Conservation (phyloP, 768 basidiomycete species). For the Phaeotremella skinneri region DNA sequence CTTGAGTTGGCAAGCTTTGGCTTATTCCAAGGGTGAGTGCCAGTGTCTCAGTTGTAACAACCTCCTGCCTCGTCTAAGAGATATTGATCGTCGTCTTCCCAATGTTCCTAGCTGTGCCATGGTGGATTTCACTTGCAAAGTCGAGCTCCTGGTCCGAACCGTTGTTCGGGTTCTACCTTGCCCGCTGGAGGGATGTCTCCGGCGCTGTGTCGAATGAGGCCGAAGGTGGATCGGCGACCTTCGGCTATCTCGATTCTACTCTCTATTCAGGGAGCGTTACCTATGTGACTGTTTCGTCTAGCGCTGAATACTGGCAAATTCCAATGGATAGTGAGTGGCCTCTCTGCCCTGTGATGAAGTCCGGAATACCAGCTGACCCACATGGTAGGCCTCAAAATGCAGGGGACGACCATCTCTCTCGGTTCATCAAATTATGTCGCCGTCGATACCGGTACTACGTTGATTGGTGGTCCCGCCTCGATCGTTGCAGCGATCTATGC, state of each 20-base stretch:
- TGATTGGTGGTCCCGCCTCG: constrained; percentile 49
- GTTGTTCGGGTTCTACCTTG: constrained; percentile 48
- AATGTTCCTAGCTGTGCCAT: constrained; percentile 36
- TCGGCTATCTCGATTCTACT: constrained; percentile 58
- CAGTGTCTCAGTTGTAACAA: no score
- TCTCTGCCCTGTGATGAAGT: background rate
- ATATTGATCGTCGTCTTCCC: no score
- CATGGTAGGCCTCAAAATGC: constrained; percentile 36
- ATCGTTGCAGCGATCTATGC: constrained; percentile 49
- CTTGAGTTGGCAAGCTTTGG: constrained; percentile 46
- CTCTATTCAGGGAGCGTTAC: constrained; percentile 50
- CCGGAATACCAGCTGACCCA: background rate
- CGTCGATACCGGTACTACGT: constrained; percentile 52
- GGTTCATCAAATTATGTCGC: constrained; percentile 41
- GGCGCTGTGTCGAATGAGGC: constrained; percentile 40
- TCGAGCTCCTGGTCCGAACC: constrained; percentile 42
- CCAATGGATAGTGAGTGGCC: constrained; percentile 38
- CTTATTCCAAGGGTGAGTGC: constrained; percentile 39
- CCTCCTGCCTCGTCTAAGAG: no score
- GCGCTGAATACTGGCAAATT: constrained; percentile 50
- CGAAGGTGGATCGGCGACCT: constrained; percentile 46
- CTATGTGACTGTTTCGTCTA: constrained; percentile 38
- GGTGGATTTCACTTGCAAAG: constrained; percentile 50
- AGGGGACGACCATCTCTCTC: constrained; percentile 40
- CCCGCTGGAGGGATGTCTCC: constrained; percentile 46